Evolutionary conservation across 805 yeast species (phyloP), one percentile per base, ranked within the genome.

Genomic region (Soucietia sequanensis): DNA sequence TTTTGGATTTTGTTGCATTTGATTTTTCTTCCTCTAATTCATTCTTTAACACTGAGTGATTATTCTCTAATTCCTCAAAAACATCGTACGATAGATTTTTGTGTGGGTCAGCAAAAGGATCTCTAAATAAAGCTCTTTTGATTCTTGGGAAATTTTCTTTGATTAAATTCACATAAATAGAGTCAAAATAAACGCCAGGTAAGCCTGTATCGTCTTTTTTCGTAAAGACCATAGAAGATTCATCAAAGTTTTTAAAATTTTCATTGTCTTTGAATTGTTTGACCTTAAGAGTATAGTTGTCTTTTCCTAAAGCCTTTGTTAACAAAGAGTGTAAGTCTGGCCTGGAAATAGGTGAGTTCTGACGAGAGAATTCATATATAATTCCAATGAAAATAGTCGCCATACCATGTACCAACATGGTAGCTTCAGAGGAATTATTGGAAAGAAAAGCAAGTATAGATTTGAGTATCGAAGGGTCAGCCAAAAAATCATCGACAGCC

Each of bases 181-280:
- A 54, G 38, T 81, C 82, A 51, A 93, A 83, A 48, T 75, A 88
- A 1, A 91, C 84, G 38, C 79, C 77, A 0, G 98, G 99, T 27
- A 91, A 70, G 1, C 99, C 99, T 1, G 95, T 80, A 2, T 79
- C 81, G 53, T 88, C 96, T 42, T 75, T 72, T 4, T 68, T 67
- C 2, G 81, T 76, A 12, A 68, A 64, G 16, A 76, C 56, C 18
- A 76, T 63, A 15, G 66, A 63, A 2, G 70, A 71, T 3, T 69
- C 72, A n/a, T 73, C 78, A 43, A 76, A 83, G 35, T 76, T 72
- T 7, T 74, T 68, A 48, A 88, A 78, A 5, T 61, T 49, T 0
- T 74, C 55, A 38, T 70, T 67, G 30, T 84, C 84, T 42, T 80
- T 78, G 47, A 93, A 80, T 50, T 84, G 87, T 33, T 78, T 77